These are phyloP conservation scores for Saccharomyces hybrid DNA, from an alignment of 1,139 yeast genomes.

Conservation along the genomic window DNA sequence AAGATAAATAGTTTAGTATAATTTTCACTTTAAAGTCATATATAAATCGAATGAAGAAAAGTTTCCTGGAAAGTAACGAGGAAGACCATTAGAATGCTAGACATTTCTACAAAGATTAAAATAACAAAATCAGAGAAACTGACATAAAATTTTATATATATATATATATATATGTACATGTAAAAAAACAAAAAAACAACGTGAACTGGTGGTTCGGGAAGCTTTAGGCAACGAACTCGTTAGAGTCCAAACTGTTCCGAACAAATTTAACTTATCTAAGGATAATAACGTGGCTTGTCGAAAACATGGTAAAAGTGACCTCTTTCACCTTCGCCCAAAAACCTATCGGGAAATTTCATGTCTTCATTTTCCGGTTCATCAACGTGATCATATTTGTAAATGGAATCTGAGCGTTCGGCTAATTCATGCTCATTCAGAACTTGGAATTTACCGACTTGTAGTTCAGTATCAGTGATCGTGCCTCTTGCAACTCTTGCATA, in stretches of 20 bases:
- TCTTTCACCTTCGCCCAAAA: constrained; percentile 88
- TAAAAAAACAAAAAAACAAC: too few relatives aligned
- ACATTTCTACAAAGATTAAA: too few relatives aligned
- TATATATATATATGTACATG: too few relatives aligned
- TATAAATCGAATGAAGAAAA: not conserved
- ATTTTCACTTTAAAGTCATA: not conserved
- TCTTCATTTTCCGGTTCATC: constrained; percentile 47
- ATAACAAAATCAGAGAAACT: too few relatives aligned
- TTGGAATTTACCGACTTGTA: constrained; percentile 89
- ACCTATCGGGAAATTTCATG: constrained; percentile 70
- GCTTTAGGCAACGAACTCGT: too few relatives aligned
- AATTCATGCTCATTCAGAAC: constrained; percentile 40
- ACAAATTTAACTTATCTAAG: not conserved
- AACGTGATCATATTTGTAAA: constrained; percentile 51
- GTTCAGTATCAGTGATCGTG: constrained; percentile 91
- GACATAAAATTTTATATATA: too few relatives aligned
- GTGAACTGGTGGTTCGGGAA: too few relatives aligned
- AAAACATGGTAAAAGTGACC: constrained; percentile 93
- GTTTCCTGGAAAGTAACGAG: not conserved
- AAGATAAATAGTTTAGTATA: not conserved
- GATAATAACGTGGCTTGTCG: constrained; percentile 74
- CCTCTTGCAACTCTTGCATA: constrained; percentile 92
- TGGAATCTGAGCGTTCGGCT: constrained; percentile 37
- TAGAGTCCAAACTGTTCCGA: too few relatives aligned
- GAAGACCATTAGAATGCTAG: not conserved